These are phyloP conservation scores for Cyberlindnera misumaiensis DNA, from an alignment of 805 yeast genomes.

Conservation along the genomic window DNA sequence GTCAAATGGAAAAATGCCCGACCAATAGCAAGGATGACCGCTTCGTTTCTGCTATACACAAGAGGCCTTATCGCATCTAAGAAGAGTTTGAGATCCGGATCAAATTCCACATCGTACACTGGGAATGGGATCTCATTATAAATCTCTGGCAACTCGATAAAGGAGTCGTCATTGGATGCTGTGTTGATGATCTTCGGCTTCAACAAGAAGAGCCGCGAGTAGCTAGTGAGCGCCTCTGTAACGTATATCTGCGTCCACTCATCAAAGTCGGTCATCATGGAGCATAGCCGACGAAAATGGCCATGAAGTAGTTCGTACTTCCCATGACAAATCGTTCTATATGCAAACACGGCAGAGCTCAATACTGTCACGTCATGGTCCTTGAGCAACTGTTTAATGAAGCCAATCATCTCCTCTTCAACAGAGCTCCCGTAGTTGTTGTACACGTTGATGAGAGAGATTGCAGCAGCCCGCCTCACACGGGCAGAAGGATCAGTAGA, in stretches of 20 bases:
- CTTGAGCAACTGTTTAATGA: slow-evolving; percentile 47
- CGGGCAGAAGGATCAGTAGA: slow-evolving; percentile 64
- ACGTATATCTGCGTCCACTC: slow-evolving; percentile 62
- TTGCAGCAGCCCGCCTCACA: slow-evolving; percentile 76
- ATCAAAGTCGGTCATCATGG: slow-evolving; percentile 46
- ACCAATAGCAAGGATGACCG: slow-evolving; percentile 55
- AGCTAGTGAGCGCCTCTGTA: slow-evolving; percentile 59
- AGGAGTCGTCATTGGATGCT: slow-evolving; percentile 22
- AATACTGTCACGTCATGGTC: slow-evolving; percentile 66
- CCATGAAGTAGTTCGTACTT: slow-evolving; percentile 65
- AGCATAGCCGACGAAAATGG: slow-evolving; percentile 53
- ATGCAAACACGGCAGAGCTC: slow-evolving; percentile 57
- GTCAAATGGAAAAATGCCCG: slow-evolving; percentile 52
- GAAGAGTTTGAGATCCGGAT: slow-evolving; percentile 53
- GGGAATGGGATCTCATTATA: slow-evolving; percentile 33
- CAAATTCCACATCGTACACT: slow-evolving; percentile 36
- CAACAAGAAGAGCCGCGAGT: slow-evolving; percentile 54
- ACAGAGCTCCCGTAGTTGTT: slow-evolving; percentile 37
- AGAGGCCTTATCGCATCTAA: slow-evolving; percentile 40
- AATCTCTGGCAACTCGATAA: slow-evolving; percentile 37
- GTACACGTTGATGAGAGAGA: slow-evolving; percentile 58
- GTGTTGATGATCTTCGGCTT: slow-evolving; percentile 39
- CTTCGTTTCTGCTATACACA: slow-evolving; percentile 44
- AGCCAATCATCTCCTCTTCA: slow-evolving; percentile 41
- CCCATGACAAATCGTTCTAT: slow-evolving; percentile 45